Base-by-base conservation (phyloP, 73 alveolate genomes). In the Paramecium biaurelia region DNA sequence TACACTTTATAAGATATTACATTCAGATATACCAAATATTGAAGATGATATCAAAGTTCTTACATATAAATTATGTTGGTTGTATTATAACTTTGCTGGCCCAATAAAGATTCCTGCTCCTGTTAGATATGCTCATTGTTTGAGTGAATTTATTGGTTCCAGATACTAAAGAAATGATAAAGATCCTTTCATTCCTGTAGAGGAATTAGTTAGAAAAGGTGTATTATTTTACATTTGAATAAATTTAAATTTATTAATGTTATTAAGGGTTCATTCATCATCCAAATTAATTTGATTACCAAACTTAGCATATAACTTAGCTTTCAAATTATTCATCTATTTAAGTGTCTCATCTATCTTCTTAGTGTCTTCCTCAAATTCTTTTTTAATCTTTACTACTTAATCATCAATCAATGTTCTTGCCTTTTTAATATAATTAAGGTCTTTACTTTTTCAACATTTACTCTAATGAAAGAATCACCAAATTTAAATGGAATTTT, bases 51-150 rank as follows among this genome's bases (percentile, higher is more conserved):
- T 89, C 28, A 70, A 89, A 35, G 90, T 89, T n/a, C 93, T 97
- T 4, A 95, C 99, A 42, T 97, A 93, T 93, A 95, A 97, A 38
- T 94, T 97, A 58, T 97, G 99, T 57, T 97, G 93, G 95, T 92
- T 97, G 92, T 97, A 96, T 94, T 97, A 98, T 93, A 97, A 97
- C 92, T 97, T 96, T 96, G 94, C 97, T 68, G 99, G 99, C 2
- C 95, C 99, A 37, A 95, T 97, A 45, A 96, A 97, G 32, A 89
- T 67, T 68, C 99, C 99, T 20, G 97, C 99, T 15, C 97, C 99
- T 42, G 94, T 97, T 26, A 95, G 97, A 92, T 97, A 95, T 97
- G 99, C 99, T 26, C 99, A 97, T 89, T 93, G 95, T 45, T 94
- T 97, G 9, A 96, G 98, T 56, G 92, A 96, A 37, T 97, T 96